These are phyloP conservation scores for Solanum ahanhuiri DNA, from an alignment of 257 asterid species.

Conservation along the genomic window DNA sequence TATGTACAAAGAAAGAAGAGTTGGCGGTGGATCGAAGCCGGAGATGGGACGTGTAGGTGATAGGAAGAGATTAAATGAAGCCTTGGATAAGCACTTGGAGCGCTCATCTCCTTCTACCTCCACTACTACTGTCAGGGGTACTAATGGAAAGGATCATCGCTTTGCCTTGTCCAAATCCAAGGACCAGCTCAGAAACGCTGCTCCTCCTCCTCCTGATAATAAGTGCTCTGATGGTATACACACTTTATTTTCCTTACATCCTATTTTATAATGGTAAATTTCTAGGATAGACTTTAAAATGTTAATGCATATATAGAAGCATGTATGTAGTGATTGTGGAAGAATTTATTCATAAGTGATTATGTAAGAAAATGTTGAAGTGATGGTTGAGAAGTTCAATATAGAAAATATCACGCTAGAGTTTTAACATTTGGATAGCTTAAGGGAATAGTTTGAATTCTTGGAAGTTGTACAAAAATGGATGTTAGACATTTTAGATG, in stretches of 20 bases:
- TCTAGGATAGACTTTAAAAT: not conserved
- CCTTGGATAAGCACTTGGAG: slow-evolving; percentile 38
- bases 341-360: not conserved
- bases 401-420: not conserved
- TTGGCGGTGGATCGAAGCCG: slow-evolving; percentile 35
- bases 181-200: slow-evolving; percentile 3
- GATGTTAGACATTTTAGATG: not conserved
- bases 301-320: not conserved
- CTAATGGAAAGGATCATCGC: slow-evolving; percentile 21
- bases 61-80: slow-evolving; percentile 38
- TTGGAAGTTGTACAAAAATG: not conserved
- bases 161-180: slow-evolving; percentile 12
- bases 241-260: not conserved
- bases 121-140: slow-evolving; percentile 11
- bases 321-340: not conserved
- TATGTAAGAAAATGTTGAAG: not conserved
- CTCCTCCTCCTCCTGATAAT: slow-evolving; percentile 12
- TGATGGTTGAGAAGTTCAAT: not conserved
- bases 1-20: slow-evolving; percentile 26
- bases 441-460: not conserved
- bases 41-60: slow-evolving; percentile 32
- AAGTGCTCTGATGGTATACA: slow-evolving; percentile 19
- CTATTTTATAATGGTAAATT: not conserved
- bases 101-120: slow-evolving; percentile 30
- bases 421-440: not conserved